Base-by-base conservation (phyloP, 2,329 filamentous ascomycete genomes). In the Leptographium radiaticola region DNA sequence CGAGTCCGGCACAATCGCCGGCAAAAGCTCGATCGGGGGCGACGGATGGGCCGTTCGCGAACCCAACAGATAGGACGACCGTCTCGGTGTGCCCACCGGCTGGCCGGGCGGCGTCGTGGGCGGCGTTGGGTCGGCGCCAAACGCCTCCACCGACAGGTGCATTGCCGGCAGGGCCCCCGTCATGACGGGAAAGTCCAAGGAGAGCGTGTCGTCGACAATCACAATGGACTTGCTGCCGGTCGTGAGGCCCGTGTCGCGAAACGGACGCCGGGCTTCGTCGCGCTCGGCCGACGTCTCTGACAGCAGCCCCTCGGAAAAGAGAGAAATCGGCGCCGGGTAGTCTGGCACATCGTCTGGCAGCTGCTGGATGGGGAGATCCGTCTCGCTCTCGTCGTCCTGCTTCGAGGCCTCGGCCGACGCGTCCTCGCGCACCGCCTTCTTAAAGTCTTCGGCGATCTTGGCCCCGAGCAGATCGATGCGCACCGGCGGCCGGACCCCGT, bases 211-310 rank as follows among this genome's bases (percentile, higher is more conserved):
- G 55, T 94, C 87, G 39, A 95, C 81, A 62, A 95, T 94, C 53
- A 95, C 77, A 59, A 95, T 94, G 0, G 89, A 95, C 63, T 90
- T 85, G 72, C 88, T 95, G n/a, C 88, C 87, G 12, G 76, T 75
- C 0, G 89, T 93, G 46, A 91, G 79, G 7, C 68, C 77, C 60
- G 72, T 71, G 56, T 81, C 77, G 57, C 77, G 80, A 13, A 65
- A 60, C 1, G 75, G 74, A 46, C 75, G 68, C 6, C 67, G 25
- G 5, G 49, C 13, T 61, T 55, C 43, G 6, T 34, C 11, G 2
- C 20, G 39, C 13, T 45, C 12, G n/a, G 12, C 34, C 34, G 34
- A 49, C 38, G 25, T 36, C 45, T 47, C 45, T 1, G 55, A 40
- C 6, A 56, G 47, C 7, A 67, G 64, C 20, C 68, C 70, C 30